These are phyloP conservation scores for Eucalyptus pauciflora DNA, from an alignment of 345 rosid species.

Conservation along the genomic window DNA sequence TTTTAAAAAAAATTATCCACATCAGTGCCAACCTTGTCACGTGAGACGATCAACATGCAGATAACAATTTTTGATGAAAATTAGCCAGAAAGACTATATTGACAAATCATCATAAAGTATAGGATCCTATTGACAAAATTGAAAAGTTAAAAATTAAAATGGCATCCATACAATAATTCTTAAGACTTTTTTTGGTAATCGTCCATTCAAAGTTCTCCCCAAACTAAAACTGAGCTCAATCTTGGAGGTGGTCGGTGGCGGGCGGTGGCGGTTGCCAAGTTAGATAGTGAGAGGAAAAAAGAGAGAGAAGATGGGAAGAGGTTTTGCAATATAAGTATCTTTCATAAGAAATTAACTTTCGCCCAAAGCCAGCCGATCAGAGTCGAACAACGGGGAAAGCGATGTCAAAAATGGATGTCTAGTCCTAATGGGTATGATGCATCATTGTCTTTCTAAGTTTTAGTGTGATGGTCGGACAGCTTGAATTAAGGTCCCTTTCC, in stretches of 20 bases:
- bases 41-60: rapidly evolving
- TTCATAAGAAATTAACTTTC: not conserved
- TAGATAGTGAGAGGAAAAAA: not conserved
- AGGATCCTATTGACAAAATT: too few species aligned
- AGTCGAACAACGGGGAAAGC: not conserved
- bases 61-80: too few species aligned
- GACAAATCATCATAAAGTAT: too few species aligned
- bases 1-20: too few species aligned
- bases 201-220: not conserved
- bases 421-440: not conserved
- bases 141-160: too few species aligned
- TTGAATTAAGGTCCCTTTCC: not conserved
- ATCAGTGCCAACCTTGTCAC: rapidly evolving
- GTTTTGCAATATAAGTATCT: not conserved
- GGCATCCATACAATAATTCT: too few species aligned
- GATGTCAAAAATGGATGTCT: not conserved
- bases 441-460: not conserved
- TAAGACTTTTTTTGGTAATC: not conserved
- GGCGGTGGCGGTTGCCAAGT: not conserved
- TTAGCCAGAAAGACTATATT: too few species aligned
- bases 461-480: not conserved
- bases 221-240: not conserved
- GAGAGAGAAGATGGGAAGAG: not conserved
- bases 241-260: not conserved
- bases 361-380: not conserved